phyloP scores from a whole-genome alignment of 2,329 filamentous ascomycete genomes.

The Aspergillus sclerotialis region DNA sequence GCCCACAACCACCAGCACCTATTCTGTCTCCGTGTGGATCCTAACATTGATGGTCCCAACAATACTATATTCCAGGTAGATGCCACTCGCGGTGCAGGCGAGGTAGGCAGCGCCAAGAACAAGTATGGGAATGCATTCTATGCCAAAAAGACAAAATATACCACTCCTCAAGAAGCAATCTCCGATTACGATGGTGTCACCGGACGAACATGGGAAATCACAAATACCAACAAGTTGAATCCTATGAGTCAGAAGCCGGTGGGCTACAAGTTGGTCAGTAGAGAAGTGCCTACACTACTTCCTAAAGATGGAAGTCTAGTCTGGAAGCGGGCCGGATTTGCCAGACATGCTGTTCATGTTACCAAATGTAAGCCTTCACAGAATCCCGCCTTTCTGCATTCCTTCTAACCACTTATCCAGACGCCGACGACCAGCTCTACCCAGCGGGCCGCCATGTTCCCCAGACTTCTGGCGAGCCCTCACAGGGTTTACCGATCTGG shows the following conservation, averaged over 20 bases:
- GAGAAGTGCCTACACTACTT: conserved; percentile 71
- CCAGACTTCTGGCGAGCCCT: conserved; percentile 75
- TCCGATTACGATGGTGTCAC: conserved; percentile 78
- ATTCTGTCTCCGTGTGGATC: conserved; percentile 82
- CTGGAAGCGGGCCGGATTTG: conserved; percentile 85
- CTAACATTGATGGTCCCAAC: conserved; percentile 75
- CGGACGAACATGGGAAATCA: conserved; percentile 82
- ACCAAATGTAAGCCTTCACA: conserved; percentile 82
- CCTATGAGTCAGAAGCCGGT: conserved; percentile 78
- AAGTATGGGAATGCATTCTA: conserved; percentile 87
- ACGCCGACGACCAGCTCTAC: conserved; percentile 74
- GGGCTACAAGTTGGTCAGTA: conserved; percentile 81
- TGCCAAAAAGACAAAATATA: conserved; percentile 73
- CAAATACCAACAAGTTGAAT: conserved; percentile 76
- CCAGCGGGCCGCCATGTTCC: conserved; percentile 82
- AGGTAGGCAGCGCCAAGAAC: conserved; percentile 75
- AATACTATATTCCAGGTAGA: conserved; percentile 86
- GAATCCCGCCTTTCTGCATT: neutral
- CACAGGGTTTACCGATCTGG: conserved; percentile 67
- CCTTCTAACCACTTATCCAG: conserved; percentile 33
- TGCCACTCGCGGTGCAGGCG: conserved; percentile 61
- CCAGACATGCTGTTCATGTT: conserved; percentile 78
- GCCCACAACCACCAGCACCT: conserved; percentile 95
- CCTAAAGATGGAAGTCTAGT: conserved; percentile 76
- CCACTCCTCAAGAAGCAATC: conserved; percentile 59